Conservation (phyloP, 192 early-diverging fungal species). For the Coemansia sp. region DNA sequence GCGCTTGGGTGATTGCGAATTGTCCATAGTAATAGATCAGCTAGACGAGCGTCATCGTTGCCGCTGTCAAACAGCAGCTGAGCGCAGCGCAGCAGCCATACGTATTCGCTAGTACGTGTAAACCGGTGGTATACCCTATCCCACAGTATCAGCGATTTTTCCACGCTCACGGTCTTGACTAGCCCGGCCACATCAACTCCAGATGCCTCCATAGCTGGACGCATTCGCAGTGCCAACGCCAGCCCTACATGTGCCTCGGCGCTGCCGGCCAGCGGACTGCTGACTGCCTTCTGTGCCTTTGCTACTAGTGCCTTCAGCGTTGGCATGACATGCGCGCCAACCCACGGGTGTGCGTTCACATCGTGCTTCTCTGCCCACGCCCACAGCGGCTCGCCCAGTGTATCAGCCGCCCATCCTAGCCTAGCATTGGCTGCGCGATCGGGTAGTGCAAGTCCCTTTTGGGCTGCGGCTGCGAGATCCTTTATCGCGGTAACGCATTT, state of each 20-base stretch:
- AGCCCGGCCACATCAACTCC: constrained; percentile 23
- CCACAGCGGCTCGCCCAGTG: constrained; percentile 61
- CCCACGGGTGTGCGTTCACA: constrained; percentile 6
- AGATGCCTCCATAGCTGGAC: background rate
- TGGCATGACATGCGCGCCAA: constrained; percentile 29
- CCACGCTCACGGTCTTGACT: constrained; percentile 40
- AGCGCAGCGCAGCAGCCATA: constrained; percentile 67
- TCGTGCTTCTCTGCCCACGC: background rate
- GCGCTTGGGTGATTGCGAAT: constrained; percentile 42
- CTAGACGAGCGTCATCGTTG: constrained; percentile 30
- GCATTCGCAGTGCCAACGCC: constrained; percentile 50
- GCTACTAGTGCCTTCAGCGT: constrained; percentile 55
- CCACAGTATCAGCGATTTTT: constrained; percentile 76
- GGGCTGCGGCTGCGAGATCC: constrained; percentile 49
- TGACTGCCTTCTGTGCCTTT: constrained; percentile 59
- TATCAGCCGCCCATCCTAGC: constrained; percentile 63
- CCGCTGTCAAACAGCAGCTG: constrained; percentile 39
- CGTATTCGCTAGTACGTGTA: constrained; percentile 59
- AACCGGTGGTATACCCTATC: constrained; percentile 82
- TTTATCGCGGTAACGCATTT: constrained; percentile 41
- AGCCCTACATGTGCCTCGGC: constrained; percentile 65
- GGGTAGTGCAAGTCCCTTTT: constrained; percentile 57
- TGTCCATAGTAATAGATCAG: constrained; percentile 25
- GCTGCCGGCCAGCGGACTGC: constrained; percentile 60
- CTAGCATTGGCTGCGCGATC: constrained; percentile 63